Percentiles rank a stretch among this genome's conserved stretches.
phyloP scores from a whole-genome alignment of 192 early-diverging fungal species.

The Rhizophagus sp. region DNA sequence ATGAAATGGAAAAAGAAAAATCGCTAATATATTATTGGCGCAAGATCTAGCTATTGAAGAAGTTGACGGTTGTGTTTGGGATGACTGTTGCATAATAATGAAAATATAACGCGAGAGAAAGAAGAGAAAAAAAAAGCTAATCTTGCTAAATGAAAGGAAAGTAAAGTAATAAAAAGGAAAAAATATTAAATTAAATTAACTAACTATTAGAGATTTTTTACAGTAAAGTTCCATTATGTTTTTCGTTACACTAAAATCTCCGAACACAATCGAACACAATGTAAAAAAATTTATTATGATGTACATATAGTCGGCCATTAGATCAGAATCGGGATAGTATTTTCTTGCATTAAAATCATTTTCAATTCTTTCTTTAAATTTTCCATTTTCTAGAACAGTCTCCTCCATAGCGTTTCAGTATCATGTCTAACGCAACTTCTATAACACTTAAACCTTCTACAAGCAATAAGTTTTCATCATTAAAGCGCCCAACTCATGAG shows the following conservation, averaged over 20 bases:
- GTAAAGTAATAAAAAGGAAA: neutral
- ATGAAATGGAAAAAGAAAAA: slow-evolving; percentile 3
- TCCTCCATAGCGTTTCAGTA: neutral
- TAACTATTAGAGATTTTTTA: too few relatives aligned
- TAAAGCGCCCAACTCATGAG: neutral
- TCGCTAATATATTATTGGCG: neutral
- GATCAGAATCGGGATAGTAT: too few relatives aligned
- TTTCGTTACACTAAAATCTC: too few relatives aligned
- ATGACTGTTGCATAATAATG: slow-evolving; percentile 15
- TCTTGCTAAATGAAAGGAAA: neutral
- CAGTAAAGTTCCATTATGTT: too few relatives aligned
- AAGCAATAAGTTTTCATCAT: neutral
- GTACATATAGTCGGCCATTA: too few relatives aligned
- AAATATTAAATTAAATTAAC: too few relatives aligned
- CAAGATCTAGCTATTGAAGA: neutral
- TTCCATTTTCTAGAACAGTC: too few relatives aligned
- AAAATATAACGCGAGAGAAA: neutral
- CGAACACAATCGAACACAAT: too few relatives aligned
- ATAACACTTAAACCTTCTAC: too few relatives aligned
- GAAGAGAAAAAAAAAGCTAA: neutral
- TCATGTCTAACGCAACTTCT: neutral
- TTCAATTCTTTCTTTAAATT: neutral
- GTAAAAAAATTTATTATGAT: too few relatives aligned
- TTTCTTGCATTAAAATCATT: neutral
- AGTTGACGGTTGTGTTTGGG: neutral